Conservation (phyloP, 108 stramenopile genomes). For the Halocafeteria seosinensis region DNA sequence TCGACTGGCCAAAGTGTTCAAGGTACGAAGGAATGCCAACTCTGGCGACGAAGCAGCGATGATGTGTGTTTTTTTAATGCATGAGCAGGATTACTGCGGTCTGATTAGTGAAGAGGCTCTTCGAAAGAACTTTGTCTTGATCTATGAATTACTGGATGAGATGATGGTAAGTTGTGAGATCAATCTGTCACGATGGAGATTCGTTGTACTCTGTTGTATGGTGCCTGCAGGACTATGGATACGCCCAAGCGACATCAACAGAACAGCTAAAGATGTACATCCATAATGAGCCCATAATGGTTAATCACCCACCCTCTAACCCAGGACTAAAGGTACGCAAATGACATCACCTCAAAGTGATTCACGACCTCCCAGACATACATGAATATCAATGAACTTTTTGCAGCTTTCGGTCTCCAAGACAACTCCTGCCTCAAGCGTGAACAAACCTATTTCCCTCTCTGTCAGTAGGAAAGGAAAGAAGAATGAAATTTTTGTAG, state of each 20-base stretch:
- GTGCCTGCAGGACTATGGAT: constrained; percentile 98
- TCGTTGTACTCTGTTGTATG: too few species aligned
- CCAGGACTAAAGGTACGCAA: neutral
- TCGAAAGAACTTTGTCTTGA: constrained; percentile 93
- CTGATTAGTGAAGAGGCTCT: constrained; percentile 86
- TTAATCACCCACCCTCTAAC: constrained; percentile 25
- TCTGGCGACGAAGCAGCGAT: too few species aligned
- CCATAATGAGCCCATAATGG: constrained; percentile 92
- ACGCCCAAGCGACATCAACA: constrained; percentile 85
- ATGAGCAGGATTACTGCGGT: constrained; percentile 99
- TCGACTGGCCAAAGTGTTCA: constrained; percentile 90
- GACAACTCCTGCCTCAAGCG: constrained; percentile 77
- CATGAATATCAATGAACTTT: too few species aligned
- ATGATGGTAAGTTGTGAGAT: too few species aligned
- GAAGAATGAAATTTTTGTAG: constrained; percentile 98
- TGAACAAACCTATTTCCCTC: constrained; percentile 79
- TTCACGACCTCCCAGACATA: too few species aligned
- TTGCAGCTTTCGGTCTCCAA: constrained; percentile 46
- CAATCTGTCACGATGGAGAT: too few species aligned
- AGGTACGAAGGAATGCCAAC: too few species aligned
- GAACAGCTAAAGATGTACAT: constrained; percentile 87
- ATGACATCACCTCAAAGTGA: too few species aligned
- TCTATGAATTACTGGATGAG: constrained; percentile 98
- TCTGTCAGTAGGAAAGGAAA: constrained; percentile 57
- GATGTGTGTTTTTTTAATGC: too few species aligned